Conservation (phyloP, 2,329 filamentous ascomycete species). For the Trichothecium sympodiale region DNA sequence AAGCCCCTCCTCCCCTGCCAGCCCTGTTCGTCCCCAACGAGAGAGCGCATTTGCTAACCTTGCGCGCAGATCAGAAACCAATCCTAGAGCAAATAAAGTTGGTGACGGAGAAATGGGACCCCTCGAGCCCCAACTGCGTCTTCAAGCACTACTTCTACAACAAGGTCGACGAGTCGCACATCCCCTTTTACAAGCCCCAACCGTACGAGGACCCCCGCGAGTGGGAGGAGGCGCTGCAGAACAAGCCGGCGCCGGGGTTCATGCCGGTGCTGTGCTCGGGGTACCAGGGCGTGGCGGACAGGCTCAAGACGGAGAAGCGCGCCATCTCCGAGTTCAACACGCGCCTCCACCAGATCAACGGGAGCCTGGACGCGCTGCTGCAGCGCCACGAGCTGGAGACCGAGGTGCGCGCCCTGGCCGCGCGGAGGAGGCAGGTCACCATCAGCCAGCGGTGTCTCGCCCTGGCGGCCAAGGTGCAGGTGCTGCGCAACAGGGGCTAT, state of each 20-base stretch:
- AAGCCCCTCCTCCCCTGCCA: constrained; percentile 11
- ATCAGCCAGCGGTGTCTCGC: constrained; percentile 63
- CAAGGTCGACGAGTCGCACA: constrained; percentile 60
- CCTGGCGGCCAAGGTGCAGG: constrained; percentile 69
- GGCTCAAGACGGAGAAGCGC: constrained; percentile 60
- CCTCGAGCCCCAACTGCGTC: constrained; percentile 53
- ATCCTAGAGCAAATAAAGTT: constrained; percentile 63
- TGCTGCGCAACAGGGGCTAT: constrained; percentile 71
- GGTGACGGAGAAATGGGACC: constrained; percentile 65
- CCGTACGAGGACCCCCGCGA: constrained; percentile 62
- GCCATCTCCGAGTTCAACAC: constrained; percentile 60
- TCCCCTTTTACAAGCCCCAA: constrained; percentile 65
- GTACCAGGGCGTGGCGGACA: constrained; percentile 59
- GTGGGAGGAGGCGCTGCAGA: constrained; percentile 75
- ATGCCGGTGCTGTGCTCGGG: constrained; percentile 69
- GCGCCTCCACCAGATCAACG: constrained; percentile 70
- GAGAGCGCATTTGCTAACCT: too few relatives aligned
- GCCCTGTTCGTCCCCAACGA: not conserved
- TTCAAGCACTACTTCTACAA: constrained; percentile 87
- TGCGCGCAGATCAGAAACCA: constrained; percentile 49
- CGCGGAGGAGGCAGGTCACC: constrained; percentile 59
- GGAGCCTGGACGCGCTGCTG: constrained; percentile 59
- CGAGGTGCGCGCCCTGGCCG: constrained; percentile 62
- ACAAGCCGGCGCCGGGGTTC: constrained; percentile 65
- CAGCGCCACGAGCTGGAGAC: constrained; percentile 68